phyloP scores from a whole-genome alignment of 352 stramenopile genomes.

The Albugo laibachii region DNA sequence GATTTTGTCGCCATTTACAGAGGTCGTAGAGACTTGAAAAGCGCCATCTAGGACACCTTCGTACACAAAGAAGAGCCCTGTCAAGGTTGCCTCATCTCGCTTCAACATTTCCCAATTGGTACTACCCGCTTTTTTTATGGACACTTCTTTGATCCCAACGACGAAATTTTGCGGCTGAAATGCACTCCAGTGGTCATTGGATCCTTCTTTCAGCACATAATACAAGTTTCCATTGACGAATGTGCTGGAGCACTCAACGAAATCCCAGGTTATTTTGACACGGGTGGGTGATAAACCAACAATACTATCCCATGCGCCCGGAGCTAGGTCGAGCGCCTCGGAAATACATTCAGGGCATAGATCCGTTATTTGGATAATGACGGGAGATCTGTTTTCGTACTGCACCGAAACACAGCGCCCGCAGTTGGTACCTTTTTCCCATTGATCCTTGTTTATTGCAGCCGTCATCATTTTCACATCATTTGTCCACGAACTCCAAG shows the following conservation, averaged over 20 bases:
- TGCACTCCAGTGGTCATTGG: conserved; percentile 2
- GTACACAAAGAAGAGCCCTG: conserved; percentile 1
- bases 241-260: conserved; percentile 3
- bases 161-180: conserved; percentile 7
- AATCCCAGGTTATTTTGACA: conserved; percentile 3
- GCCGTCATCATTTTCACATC: conserved; percentile 1
- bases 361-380: conserved; percentile 4
- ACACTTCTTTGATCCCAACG: conserved; percentile 1
- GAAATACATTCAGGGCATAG: conserved; percentile 4
- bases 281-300: background rate
- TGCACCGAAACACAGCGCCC: conserved; percentile 1
- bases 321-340: conserved; percentile 3
- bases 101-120: background rate
- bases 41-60: too few species aligned
- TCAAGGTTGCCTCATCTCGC: background rate
- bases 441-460: conserved; percentile 3
- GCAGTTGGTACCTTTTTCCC: conserved; percentile 4
- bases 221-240: conserved; percentile 4
- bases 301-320: conserved; percentile 1
- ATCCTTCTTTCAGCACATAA: conserved; percentile 5
- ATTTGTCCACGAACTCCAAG: conserved; percentile 1
- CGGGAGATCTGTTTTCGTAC: conserved; percentile 1
- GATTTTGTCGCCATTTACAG: too few species aligned
- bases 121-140: background rate
- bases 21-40: too few species aligned